A percentile compares a stretch with the other conserved stretches of the same genome.
Conservation (phyloP, 176 grass and related monocot species). For the Oryza meyeriana region DNA sequence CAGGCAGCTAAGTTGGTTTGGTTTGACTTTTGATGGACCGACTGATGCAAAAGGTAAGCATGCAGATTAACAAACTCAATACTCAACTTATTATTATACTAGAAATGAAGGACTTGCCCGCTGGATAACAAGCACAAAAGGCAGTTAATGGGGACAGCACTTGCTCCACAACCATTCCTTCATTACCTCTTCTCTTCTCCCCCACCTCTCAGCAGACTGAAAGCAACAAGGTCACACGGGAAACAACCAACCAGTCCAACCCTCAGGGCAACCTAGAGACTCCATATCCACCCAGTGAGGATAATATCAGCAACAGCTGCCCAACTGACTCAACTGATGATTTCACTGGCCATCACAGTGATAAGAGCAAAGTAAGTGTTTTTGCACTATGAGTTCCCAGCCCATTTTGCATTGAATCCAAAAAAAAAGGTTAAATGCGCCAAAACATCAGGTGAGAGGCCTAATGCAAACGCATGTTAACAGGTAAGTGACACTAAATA, state of each 20-base stretch:
- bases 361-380: not conserved
- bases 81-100: not conserved
- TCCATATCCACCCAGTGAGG: not conserved
- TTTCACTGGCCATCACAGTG: not conserved
- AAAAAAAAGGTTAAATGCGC: not conserved
- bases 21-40: not conserved
- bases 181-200: not conserved
- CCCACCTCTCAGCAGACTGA: not conserved
- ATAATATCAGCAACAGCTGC: not conserved
- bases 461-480: slow-evolving; percentile 30
- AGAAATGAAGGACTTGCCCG: no score
- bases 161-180: not conserved
- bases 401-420: slow-evolving; percentile 29
- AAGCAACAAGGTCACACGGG: not conserved
- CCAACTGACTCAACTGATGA: not conserved
- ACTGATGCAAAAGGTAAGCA: not conserved
- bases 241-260: not conserved
- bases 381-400: not conserved
- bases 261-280: not conserved
- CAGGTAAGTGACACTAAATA: slow-evolving; percentile 32
- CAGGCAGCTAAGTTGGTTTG: not conserved
- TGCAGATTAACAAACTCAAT: not conserved
- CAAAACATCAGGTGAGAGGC: slow-evolving; percentile 12
- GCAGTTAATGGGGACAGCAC: not conserved
- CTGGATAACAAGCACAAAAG: slow-evolving; percentile 2